Base-by-base conservation (phyloP, 1,139 yeast genomes). In the Zygoascus meyerae region DNA sequence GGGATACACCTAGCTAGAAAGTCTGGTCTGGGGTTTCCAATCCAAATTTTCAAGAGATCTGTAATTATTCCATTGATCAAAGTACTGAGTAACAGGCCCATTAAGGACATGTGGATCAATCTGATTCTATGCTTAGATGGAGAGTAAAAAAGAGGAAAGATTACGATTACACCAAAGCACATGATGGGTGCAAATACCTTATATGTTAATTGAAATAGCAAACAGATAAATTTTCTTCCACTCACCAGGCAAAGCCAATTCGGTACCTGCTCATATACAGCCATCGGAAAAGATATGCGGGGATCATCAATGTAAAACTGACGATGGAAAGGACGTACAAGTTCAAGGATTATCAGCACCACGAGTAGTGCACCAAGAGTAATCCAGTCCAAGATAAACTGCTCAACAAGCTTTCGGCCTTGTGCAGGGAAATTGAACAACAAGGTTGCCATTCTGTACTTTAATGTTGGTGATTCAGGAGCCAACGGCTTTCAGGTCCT, bases 11-110 rank as follows among this genome's bases (percentile, higher is more conserved):
- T 66, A 5, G 77, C 79, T 29, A 86, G 64, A 57, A 86, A 84
- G 62, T 86, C 95, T 0, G 95, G 95, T 34, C 95, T 69, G 36
- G 84, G 86, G 55, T 86, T 71, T n/a, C 89, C 92, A 34, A 86
- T 78, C 81, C 86, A 78, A 52, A 78, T 76, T 63, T 86, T 86
- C 47, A 83, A 62, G 29, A 78, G 65, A 55, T 79, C 80, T 28
- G 83, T 77, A 37, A 77, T 52, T 7, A 75, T 70, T 6, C 73
- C 72, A 29, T 72, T 72, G 36, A 73, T 51, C 3, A 67, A 55
- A 42, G 73, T 61, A 1, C 78, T 63, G 12, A 74, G 57, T 18
- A 65, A 59, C 36, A 78, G 65, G 2, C 79, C 79, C 35, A 77
- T 59, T 1, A 74, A 46, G 2, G 78, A 66, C 16, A 68, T 58